Conservation (phyloP, 768 basidiomycete genomes). For the Hygrocybe punicea region DNA sequence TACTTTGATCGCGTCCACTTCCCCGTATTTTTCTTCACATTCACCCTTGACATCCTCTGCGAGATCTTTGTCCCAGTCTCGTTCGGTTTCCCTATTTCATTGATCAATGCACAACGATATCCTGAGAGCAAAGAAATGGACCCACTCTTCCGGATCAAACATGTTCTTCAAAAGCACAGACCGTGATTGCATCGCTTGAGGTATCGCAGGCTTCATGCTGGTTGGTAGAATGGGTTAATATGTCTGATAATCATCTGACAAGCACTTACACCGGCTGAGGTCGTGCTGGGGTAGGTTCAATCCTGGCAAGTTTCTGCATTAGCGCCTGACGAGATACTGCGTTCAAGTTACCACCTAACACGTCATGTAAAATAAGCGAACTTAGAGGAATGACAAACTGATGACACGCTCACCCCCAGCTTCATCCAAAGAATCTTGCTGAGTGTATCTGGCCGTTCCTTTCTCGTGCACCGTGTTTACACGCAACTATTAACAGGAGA, state of each 20-base stretch:
- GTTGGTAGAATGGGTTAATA: slow-evolving; percentile 14
- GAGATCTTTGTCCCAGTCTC: slow-evolving; percentile 95
- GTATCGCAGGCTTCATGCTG: slow-evolving; percentile 75
- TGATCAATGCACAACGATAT: background rate
- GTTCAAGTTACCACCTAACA: slow-evolving; percentile 90
- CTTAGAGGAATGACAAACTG: background rate
- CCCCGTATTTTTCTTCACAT: slow-evolving; percentile 87
- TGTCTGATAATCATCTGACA: background rate
- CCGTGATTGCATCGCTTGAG: slow-evolving; percentile 83
- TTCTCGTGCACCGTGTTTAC: slow-evolving; percentile 94
- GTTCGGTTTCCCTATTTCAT: slow-evolving; percentile 77
- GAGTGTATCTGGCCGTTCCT: slow-evolving; percentile 70
- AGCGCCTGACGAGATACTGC: slow-evolving; percentile 97
- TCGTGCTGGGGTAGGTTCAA: slow-evolving; percentile 58
- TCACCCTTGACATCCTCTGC: slow-evolving; percentile 95
- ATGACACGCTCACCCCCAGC: slow-evolving; percentile 61
- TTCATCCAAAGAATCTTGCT: slow-evolving; percentile 83
- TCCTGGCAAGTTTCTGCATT: slow-evolving; percentile 99
- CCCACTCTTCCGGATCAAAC: slow-evolving; percentile 96
- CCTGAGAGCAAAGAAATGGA: slow-evolving; percentile 8
- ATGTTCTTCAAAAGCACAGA: slow-evolving; percentile 90
- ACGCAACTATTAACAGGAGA: slow-evolving; percentile 53
- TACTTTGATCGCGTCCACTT: slow-evolving; percentile 82
- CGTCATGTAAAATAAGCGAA: slow-evolving; percentile 11
- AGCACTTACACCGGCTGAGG: slow-evolving; percentile 59